Evolutionary conservation across 164 flowering plant genomes (phyloP).

Genomic region (Magnolia officinalis): DNA sequence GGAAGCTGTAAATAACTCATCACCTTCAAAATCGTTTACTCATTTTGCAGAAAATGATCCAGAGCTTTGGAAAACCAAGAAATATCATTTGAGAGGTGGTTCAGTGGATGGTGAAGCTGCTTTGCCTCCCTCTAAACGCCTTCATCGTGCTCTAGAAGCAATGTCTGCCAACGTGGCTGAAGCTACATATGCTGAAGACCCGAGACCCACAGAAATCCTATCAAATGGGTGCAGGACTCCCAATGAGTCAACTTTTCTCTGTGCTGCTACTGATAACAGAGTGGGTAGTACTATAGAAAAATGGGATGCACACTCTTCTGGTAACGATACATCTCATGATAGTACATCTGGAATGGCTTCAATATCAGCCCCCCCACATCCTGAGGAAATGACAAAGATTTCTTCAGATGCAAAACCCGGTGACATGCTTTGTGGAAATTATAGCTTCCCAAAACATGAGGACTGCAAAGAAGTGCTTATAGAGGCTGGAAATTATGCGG

Average conservation of each 20-base stretch:
- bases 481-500: slow-evolving; percentile 15
- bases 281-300: slow-evolving; percentile 18
- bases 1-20: slow-evolving; percentile 20
- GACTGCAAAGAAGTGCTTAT: slow-evolving; percentile 12
- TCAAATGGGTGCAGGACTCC: slow-evolving; percentile 22
- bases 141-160: slow-evolving; percentile 87
- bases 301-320: slow-evolving; percentile 11
- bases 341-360: slow-evolving; percentile 15
- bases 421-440: slow-evolving; percentile 12
- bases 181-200: slow-evolving; percentile 34
- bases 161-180: slow-evolving; percentile 91
- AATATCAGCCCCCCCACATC: slow-evolving; percentile 17
- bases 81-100: slow-evolving; percentile 37
- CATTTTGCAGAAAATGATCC: slow-evolving; percentile 22
- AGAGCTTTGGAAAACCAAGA: slow-evolving; percentile 30
- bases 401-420: slow-evolving; percentile 12
- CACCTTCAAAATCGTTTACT: slow-evolving; percentile 27
- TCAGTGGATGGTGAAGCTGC: slow-evolving; percentile 80
- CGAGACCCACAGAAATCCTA: slow-evolving; percentile 5
- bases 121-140: slow-evolving; percentile 87
- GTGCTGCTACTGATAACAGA: slow-evolving; percentile 13
- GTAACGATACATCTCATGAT: slow-evolving; percentile 12
- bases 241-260: slow-evolving; percentile 14
- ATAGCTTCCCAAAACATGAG: slow-evolving; percentile 11
- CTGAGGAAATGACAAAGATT: slow-evolving; percentile 12